Percentiles rank a stretch among this genome's conserved stretches.
phyloP scores from a whole-genome alignment of 2,329 filamentous ascomycete species.

The Ophiocordyceps camponoti-rufipedis region DNA sequence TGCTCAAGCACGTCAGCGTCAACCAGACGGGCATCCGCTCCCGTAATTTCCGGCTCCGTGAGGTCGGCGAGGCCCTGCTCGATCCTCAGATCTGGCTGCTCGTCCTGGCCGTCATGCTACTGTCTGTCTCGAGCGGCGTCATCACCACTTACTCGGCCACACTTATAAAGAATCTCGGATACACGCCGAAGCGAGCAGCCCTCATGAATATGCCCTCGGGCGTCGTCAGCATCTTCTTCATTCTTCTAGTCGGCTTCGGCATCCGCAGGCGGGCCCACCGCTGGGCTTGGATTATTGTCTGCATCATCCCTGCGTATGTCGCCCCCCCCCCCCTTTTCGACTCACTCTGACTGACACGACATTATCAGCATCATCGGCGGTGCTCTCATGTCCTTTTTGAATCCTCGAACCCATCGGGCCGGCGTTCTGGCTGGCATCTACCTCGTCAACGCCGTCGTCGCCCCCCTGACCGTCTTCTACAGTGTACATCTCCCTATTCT shows the following conservation, averaged over 20 bases:
- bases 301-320: constrained; percentile 27
- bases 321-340: too few species aligned
- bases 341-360: neutral
- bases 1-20: constrained; percentile 33
- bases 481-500: constrained; percentile 12
- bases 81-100: constrained; percentile 35
- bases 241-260: constrained; percentile 26
- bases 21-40: constrained; percentile 41
- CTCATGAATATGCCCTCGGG: constrained; percentile 37
- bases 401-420: constrained; percentile 21
- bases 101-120: constrained; percentile 25
- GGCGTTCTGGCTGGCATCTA: constrained; percentile 31
- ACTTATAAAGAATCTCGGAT: constrained; percentile 29
- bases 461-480: constrained; percentile 26
- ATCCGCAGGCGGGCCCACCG: constrained; percentile 27
- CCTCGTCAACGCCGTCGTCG: constrained; percentile 29
- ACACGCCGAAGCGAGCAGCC: constrained; percentile 23
- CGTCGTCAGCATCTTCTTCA: constrained; percentile 31
- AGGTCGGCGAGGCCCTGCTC: constrained; percentile 30
- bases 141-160: constrained; percentile 36
- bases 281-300: constrained; percentile 29
- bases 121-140: constrained; percentile 33
- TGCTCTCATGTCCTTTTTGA: constrained; percentile 32
- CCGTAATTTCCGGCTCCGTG: constrained; percentile 30
- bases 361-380: constrained; percentile 24